Conservation (phyloP, 768 basidiomycete genomes). For the Russula foetens region DNA sequence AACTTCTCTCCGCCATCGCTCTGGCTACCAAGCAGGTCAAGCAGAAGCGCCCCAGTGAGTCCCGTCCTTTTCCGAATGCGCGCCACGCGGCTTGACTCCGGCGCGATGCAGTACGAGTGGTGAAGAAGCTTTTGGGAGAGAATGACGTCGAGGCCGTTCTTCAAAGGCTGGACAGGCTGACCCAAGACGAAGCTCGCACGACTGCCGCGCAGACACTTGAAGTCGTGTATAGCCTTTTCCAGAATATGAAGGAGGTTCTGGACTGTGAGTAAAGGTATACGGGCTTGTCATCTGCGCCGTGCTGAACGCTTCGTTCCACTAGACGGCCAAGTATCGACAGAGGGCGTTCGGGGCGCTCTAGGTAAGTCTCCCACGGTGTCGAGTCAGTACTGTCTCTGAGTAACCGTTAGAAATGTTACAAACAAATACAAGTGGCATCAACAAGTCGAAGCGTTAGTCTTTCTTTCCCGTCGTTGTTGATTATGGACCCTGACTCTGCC, state of each 20-base stretch:
- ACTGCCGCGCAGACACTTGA: not conserved
- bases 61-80: too few species aligned
- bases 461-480: not conserved
- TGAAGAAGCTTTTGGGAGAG: not conserved
- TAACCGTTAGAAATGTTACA: not conserved
- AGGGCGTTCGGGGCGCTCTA: not conserved
- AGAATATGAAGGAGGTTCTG: not conserved
- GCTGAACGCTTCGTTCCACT: not conserved
- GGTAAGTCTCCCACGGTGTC: not conserved
- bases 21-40: not conserved
- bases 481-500: not conserved
- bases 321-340: not conserved
- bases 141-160: not conserved
- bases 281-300: not conserved
- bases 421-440: not conserved
- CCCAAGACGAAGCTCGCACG: not conserved
- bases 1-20: not conserved
- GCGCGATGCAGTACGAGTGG: not conserved
- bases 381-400: not conserved
- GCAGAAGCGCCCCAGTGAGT: not conserved
- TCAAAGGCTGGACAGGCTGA: slow-evolving; percentile 1
- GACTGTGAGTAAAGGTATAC: not conserved
- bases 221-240: not conserved
- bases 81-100: not conserved
- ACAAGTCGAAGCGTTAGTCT: not conserved